Percentiles rank a stretch among this genome's conserved stretches.
phyloP scores from a whole-genome alignment of 768 basidiomycete species.

The Lentinula aciculospora region DNA sequence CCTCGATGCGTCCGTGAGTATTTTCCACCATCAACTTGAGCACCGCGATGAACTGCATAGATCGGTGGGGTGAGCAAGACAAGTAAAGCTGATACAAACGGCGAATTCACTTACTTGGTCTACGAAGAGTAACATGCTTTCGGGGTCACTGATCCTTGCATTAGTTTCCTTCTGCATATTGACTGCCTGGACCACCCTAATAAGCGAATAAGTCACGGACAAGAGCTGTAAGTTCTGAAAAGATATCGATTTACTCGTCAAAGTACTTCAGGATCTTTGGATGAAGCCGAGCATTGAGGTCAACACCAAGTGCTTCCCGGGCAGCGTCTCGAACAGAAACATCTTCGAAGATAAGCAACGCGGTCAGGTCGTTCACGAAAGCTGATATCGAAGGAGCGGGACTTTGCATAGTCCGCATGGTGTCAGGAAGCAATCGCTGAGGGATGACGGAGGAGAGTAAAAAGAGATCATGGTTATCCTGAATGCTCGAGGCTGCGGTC shows the following conservation, averaged over 20 bases:
- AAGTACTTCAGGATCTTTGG: constrained; percentile 62
- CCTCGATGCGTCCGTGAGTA: constrained; percentile 48
- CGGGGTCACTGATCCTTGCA: constrained; percentile 13
- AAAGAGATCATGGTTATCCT: constrained; percentile 44
- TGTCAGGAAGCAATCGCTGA: constrained; percentile 57
- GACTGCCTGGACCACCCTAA: constrained; percentile 6
- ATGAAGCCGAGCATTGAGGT: constrained; percentile 69
- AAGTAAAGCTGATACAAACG: neutral
- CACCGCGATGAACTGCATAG: constrained; percentile 62
- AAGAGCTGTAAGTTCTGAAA: neutral
- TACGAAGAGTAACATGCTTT: constrained; percentile 45
- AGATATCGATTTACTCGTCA: constrained; percentile 58
- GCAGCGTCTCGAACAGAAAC: constrained; percentile 72
- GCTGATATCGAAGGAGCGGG: constrained; percentile 52
- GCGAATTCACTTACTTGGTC: constrained; percentile 57
- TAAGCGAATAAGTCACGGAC: neutral
- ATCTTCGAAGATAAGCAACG: constrained; percentile 57
- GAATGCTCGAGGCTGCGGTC: constrained; percentile 60
- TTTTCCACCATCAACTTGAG: constrained; percentile 79
- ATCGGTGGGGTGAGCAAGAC: neutral
- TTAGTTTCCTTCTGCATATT: neutral
- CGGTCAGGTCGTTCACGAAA: constrained; percentile 68
- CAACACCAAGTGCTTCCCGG: constrained; percentile 74
- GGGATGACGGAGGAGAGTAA: constrained; percentile 52
- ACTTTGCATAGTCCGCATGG: constrained; percentile 55